Conservation (phyloP, 108 stramenopile species). For the Discostella stelligeroides region DNA sequence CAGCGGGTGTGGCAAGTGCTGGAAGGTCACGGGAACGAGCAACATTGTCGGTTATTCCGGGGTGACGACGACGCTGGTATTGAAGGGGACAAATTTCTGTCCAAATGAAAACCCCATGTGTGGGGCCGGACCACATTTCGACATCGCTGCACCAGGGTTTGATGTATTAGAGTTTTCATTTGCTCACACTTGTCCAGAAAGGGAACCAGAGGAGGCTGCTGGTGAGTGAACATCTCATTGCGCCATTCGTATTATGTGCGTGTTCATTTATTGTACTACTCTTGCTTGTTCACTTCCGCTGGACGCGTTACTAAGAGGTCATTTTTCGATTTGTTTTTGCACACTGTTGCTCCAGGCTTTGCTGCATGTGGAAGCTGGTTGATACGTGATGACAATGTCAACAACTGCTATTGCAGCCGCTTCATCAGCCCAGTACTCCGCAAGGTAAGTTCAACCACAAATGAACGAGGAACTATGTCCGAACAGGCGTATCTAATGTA, state of each 20-base stretch:
- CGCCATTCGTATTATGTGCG: no score
- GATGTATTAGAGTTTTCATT: conserved; percentile 35
- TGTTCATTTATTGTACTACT: no score
- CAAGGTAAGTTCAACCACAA: neutral
- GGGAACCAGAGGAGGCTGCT: conserved; percentile 26
- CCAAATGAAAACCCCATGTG: conserved; percentile 42
- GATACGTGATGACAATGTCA: neutral
- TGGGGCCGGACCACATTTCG: conserved; percentile 44
- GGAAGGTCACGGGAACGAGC: conserved; percentile 44
- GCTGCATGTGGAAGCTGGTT: conserved; percentile 5
- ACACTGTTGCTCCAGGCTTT: neutral
- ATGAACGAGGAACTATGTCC: neutral
- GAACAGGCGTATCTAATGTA: neutral
- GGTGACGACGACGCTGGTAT: conserved; percentile 36
- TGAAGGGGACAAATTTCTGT: conserved; percentile 52
- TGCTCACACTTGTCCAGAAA: conserved; percentile 13
- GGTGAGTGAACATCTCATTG: conserved; percentile 10
- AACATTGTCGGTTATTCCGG: conserved; percentile 27
- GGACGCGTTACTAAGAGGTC: neutral
- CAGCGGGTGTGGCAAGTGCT: conserved; percentile 54
- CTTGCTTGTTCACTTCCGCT: no score
- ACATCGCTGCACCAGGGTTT: conserved; percentile 59
- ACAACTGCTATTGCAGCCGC: neutral
- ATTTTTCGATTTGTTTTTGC: neutral
- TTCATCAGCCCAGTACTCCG: conserved; percentile 3